Evolutionary conservation across 352 stramenopile species (phyloP).

Genomic region (Phytophthora foliorum): DNA sequence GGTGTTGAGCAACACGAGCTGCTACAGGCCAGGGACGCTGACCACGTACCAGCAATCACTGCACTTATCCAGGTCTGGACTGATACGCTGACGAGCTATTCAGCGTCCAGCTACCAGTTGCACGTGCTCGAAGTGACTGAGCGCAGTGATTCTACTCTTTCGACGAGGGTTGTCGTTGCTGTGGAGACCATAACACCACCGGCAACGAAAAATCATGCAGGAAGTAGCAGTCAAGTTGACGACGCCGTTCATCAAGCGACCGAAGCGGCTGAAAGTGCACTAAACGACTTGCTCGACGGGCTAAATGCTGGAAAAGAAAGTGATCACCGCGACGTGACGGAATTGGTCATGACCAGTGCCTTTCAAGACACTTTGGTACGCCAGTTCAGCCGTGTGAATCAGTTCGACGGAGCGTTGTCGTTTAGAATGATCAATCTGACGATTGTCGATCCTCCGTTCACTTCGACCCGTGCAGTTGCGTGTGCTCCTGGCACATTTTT

Average conservation of each 20-base stretch:
- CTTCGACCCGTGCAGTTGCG: constrained; percentile 40
- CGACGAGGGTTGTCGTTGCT: constrained; percentile 33
- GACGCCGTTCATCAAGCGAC: constrained; percentile 23
- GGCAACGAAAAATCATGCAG: not conserved
- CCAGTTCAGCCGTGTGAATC: constrained; percentile 23
- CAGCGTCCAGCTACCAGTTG: constrained; percentile 19
- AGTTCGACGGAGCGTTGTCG: constrained; percentile 22
- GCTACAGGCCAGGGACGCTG: not conserved
- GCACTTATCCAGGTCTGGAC: constrained; percentile 32
- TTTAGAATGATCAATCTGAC: constrained; percentile 32
- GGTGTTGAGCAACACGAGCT: constrained; percentile 27
- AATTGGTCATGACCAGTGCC: constrained; percentile 17
- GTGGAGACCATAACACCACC: constrained; percentile 26
- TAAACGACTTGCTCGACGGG: constrained; percentile 24
- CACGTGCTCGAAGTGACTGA: constrained; percentile 39
- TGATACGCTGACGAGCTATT: constrained; percentile 32
- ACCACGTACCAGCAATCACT: constrained; percentile 5
- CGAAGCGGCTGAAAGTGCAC: constrained; percentile 19
- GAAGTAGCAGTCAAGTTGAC: constrained; percentile 4
- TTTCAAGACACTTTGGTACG: constrained; percentile 39
- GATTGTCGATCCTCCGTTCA: constrained; percentile 27
- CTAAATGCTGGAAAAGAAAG: constrained; percentile 2
- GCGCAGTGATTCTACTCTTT: not conserved
- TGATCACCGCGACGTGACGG: constrained; percentile 5
- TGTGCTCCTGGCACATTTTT: constrained; percentile 49